phyloP scores from a whole-genome alignment of 495 filamentous ascomycete genomes.

The Chaetomium fimeti region DNA sequence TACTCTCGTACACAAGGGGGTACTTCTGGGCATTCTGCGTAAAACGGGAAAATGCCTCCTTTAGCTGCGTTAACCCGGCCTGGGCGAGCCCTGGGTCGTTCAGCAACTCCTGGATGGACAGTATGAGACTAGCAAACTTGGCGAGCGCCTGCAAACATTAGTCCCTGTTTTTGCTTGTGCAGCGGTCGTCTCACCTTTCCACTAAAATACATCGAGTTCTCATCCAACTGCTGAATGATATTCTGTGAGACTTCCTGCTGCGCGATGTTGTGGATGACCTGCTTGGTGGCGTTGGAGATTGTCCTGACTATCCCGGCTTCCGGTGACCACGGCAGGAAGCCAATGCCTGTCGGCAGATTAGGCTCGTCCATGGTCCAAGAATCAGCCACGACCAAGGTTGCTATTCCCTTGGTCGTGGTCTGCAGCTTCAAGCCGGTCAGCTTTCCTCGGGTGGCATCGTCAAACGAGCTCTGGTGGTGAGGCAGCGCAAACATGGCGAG shows the following conservation, averaged over 20 bases:
- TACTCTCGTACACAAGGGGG: constrained; percentile 76
- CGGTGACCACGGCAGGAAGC: constrained; percentile 71
- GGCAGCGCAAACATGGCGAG: constrained; percentile 87
- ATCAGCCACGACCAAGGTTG: constrained; percentile 70
- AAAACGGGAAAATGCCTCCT: constrained; percentile 74
- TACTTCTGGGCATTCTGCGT: constrained; percentile 71
- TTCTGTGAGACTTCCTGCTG: constrained; percentile 68
- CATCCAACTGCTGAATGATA: constrained; percentile 65
- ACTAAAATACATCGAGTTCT: constrained; percentile 92
- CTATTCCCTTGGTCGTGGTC: constrained; percentile 84
- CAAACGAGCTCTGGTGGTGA: constrained; percentile 79
- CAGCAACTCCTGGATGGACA: constrained; percentile 65
- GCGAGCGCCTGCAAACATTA: constrained; percentile 61
- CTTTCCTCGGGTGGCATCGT: constrained; percentile 53
- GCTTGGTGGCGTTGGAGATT: constrained; percentile 54
- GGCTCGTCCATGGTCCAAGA: constrained; percentile 75
- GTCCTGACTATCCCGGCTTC: constrained; percentile 47
- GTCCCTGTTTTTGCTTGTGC: neutral
- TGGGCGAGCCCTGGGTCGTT: constrained; percentile 58
- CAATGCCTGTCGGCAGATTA: constrained; percentile 69
- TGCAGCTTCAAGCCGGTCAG: constrained; percentile 62
- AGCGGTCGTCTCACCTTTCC: constrained; percentile 61
- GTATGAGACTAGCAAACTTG: constrained; percentile 77
- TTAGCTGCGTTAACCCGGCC: constrained; percentile 64
- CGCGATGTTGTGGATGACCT: constrained; percentile 58